phyloP scores from a whole-genome alignment of 805 yeast genomes.

The Candida qinlingensis region DNA sequence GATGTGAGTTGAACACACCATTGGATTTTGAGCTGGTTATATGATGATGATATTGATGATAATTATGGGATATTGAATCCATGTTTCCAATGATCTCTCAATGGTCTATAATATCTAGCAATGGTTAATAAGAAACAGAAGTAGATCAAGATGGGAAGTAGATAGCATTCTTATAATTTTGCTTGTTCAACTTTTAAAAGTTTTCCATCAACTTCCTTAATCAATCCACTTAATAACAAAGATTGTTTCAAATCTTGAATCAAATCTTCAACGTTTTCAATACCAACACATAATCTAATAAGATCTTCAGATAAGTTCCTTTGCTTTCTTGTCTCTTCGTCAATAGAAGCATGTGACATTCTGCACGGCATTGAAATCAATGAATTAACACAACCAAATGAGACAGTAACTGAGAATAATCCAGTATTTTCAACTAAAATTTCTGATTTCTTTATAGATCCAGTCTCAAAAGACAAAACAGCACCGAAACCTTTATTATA shows the following conservation, averaged over 20 bases:
- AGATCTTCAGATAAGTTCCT: conserved; percentile 91
- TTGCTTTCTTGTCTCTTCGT: conserved; percentile 77
- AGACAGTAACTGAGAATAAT: conserved; percentile 83
- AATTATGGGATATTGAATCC: not conserved
- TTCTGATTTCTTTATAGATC: conserved; percentile 59
- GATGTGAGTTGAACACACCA: too few species aligned
- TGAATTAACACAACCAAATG: conserved; percentile 92
- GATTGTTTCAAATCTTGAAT: conserved; percentile 77
- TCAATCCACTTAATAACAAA: conserved; percentile 58
- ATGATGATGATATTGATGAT: too few species aligned
- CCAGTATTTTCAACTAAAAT: conserved; percentile 70
- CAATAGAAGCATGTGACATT: conserved; percentile 97
- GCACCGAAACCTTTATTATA: conserved; percentile 86
- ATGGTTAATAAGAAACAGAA: not conserved
- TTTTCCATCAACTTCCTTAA: conserved; percentile 26
- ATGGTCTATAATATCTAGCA: not conserved
- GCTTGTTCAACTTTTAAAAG: conserved; percentile 16
- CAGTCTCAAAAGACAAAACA: conserved; percentile 85
- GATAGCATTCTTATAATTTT: conserved; percentile 13
- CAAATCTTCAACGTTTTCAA: conserved; percentile 76
- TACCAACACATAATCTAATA: conserved; percentile 86
- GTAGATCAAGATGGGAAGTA: not conserved
- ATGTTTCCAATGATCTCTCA: not conserved
- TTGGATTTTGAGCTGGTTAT: too few species aligned
- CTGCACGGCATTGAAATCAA: conserved; percentile 89